Conservation (phyloP, 768 basidiomycete species). For the Botryobasidium botryosum region DNA sequence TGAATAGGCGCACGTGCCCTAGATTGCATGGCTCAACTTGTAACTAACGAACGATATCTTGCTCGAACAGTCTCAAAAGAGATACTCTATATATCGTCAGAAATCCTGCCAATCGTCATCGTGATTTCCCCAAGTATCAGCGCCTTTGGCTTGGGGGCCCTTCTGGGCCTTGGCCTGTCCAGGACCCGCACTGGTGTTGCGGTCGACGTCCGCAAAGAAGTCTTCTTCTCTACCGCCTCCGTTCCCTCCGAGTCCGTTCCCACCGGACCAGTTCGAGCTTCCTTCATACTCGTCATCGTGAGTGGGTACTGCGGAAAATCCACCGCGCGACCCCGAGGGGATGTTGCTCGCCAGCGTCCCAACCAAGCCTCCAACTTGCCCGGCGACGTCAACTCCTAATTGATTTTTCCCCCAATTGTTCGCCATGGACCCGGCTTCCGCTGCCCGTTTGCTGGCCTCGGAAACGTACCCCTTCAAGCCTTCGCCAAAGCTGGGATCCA, state of each 20-base stretch:
- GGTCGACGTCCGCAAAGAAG: slow-evolving; percentile 11
- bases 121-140: no score
- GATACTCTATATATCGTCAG: no score
- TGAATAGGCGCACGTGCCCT: no score
- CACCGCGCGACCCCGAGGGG: slow-evolving; percentile 23
- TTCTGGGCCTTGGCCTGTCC: slow-evolving; percentile 10
- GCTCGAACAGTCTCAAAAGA: no score
- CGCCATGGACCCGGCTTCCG: slow-evolving; percentile 40
- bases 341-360: slow-evolving; percentile 41
- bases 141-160: no score
- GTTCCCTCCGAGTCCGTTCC: background rate
- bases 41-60: no score
- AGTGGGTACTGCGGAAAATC: slow-evolving; percentile 21
- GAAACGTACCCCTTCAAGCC: slow-evolving; percentile 55
- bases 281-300: no score
- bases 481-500: slow-evolving; percentile 64
- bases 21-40: no score
- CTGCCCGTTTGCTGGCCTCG: slow-evolving; percentile 50
- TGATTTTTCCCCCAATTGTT: slow-evolving; percentile 64
- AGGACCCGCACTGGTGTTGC: slow-evolving; percentile 11
- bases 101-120: slow-evolving; percentile 71
- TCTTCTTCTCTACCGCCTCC: slow-evolving; percentile 8
- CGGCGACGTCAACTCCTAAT: slow-evolving; percentile 75
- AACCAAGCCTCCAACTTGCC: slow-evolving; percentile 53
- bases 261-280: no score